Base-by-base conservation (phyloP, 352 stramenopile genomes). In the Globisporangium alternatum region DNA sequence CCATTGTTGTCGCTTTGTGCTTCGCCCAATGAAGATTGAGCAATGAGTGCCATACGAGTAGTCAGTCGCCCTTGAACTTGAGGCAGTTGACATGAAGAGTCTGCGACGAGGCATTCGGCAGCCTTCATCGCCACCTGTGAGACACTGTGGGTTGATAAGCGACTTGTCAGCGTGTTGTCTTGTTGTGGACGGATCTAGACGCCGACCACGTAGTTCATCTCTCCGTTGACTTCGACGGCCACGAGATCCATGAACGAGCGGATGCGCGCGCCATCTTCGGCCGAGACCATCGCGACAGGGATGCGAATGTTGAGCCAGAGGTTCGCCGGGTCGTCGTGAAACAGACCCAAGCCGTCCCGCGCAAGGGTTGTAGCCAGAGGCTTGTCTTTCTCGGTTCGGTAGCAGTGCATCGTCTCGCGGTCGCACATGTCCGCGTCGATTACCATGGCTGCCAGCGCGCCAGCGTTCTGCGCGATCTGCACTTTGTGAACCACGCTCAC, bases 401-500 rank as follows among this genome's bases (percentile, higher is more conserved):
- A 47, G 25, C 62, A 68, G 54, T 68, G 45, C 55, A 68, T 64
- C 25, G 37, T 51, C 17, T 68, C 56, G 22, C 31, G 22, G n/a
- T 59, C 35, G 54, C 62, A 68, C 19, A 48, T 28, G 10, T 47
- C 44, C 13, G 62, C 37, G 28, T 68, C 62, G 15, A 68, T 51
- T 33, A 68, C 21, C 17, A 68, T 13, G 15, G 35, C 55, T 2
- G 44, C 62, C 17, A 68, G n/a, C 2, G 62, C 62, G 4, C 62
- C 62, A 31, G 62, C 62, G 21, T 54, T 13, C 33, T 68, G 62
- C 5, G 62, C 62, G 3, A 62, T 45, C 19, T 17, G 52, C 53
- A 39, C 54, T 39, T 67, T 67, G n/a, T 62, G 25, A n/a, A 37
- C 43, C 8, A 67, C 47, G n/a, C 62, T 56, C 53, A 64, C 43